A percentile compares a stretch with the other conserved stretches of the same genome.
Evolutionary conservation across 2,329 filamentous ascomycete genomes (phyloP).

Genomic region (Xylaria sp.): DNA sequence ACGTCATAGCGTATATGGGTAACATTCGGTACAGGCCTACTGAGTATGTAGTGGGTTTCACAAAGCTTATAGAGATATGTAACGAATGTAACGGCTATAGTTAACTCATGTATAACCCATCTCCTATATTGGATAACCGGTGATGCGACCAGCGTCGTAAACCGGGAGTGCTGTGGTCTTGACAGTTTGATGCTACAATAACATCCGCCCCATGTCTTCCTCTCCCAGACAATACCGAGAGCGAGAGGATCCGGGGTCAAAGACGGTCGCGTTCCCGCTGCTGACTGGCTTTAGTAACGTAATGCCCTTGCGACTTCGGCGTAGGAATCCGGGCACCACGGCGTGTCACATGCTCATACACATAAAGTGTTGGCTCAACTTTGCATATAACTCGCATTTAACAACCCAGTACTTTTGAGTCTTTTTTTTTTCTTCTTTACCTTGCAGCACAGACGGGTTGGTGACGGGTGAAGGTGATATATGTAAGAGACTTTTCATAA

Average conservation of each 20-base stretch:
- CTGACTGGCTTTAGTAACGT: not conserved
- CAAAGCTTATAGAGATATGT: not conserved
- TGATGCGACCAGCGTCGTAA: not conserved
- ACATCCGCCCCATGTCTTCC: not conserved
- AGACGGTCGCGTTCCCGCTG: conserved; percentile 18
- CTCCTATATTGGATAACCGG: not conserved
- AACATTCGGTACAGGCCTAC: not conserved
- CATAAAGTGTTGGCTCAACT: conserved; percentile 18
- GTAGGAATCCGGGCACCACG: conserved; percentile 7
- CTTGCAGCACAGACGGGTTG: not conserved
- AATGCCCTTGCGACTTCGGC: conserved; percentile 8
- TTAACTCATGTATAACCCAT: not conserved
- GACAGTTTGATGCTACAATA: not conserved
- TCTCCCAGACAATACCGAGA: conserved; percentile 2
- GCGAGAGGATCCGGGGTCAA: conserved; percentile 6
- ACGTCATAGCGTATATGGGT: conserved; percentile 2
- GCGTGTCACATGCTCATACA: conserved; percentile 21
- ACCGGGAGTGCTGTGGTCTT: conserved; percentile 2
- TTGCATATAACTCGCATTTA: conserved; percentile 18
- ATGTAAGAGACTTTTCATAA: conserved; percentile 31
- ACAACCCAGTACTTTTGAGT: not conserved
- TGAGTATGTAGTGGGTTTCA: not conserved
- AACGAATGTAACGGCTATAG: not conserved
- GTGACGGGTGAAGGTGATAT: conserved; percentile 23
- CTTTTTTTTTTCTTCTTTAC: not conserved